Evolutionary conservation across 805 yeast species (phyloP).

Genomic region (Yarrowia sp.): DNA sequence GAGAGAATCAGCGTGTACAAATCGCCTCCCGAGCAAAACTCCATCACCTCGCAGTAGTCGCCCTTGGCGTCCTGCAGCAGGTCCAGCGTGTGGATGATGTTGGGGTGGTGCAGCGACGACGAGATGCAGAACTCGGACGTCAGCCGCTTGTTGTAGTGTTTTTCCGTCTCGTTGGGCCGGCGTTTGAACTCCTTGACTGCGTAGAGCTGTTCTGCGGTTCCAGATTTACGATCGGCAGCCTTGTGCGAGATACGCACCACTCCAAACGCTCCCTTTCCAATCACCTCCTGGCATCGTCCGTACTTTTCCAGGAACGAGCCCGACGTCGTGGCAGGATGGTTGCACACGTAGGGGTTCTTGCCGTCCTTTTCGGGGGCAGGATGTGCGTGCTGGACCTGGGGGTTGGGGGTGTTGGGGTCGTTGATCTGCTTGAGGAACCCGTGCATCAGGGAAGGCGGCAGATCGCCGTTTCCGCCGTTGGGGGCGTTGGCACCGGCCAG

Average conservation of each 20-base stretch:
- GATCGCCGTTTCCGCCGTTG: slow-evolving; percentile 1
- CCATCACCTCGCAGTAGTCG: slow-evolving; percentile 90
- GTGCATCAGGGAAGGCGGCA: slow-evolving; percentile 38
- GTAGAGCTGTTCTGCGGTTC: slow-evolving; percentile 57
- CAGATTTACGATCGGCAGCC: slow-evolving; percentile 50
- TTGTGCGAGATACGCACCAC: slow-evolving; percentile 87
- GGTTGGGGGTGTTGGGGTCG: slow-evolving; percentile 44
- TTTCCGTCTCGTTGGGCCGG: slow-evolving; percentile 63
- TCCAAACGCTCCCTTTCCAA: slow-evolving; percentile 95
- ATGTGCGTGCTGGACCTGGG: slow-evolving; percentile 39
- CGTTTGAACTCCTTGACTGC: slow-evolving; percentile 81
- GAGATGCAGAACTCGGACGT: slow-evolving; percentile 92
- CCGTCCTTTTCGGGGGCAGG: slow-evolving; percentile 35
- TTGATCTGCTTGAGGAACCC: slow-evolving; percentile 43
- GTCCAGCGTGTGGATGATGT: slow-evolving; percentile 79
- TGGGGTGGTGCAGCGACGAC: slow-evolving; percentile 73
- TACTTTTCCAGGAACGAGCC: slow-evolving; percentile 83
- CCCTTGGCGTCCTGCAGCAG: slow-evolving; percentile 76
- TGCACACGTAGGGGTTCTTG: slow-evolving; percentile 38
- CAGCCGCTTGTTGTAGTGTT: slow-evolving; percentile 69
- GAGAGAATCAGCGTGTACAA: slow-evolving; percentile 65
- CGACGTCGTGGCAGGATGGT: slow-evolving; percentile 7
- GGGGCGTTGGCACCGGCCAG: slow-evolving; percentile 21
- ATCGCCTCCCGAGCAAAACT: slow-evolving; percentile 90
- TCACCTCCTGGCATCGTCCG: slow-evolving; percentile 92